Conservation (phyloP, 345 rosid species). For the Raphanus sativus region DNA sequence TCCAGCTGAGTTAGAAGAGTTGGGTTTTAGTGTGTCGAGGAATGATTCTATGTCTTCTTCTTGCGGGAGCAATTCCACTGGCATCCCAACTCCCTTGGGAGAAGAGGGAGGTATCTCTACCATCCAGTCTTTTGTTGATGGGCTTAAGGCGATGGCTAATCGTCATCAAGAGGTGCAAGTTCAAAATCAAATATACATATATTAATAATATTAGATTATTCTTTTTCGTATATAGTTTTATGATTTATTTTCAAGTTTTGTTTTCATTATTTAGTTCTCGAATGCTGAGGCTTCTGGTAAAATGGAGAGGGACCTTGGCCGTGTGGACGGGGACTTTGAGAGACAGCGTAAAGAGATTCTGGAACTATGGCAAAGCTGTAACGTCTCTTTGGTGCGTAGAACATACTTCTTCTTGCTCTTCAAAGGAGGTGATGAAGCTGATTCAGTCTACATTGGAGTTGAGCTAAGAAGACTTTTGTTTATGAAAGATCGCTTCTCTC, state of each 20-base stretch:
- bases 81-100: conserved; percentile 28
- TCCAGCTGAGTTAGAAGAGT: conserved; percentile 49
- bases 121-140: conserved; percentile 72
- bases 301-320: conserved; percentile 50
- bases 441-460: conserved; percentile 87
- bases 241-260: neutral
- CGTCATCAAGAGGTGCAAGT: conserved; percentile 34
- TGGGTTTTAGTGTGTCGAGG: conserved; percentile 52
- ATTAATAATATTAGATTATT: neutral
- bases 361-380: conserved; percentile 85
- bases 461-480: conserved; percentile 85
- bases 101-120: conserved; percentile 67
- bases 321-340: conserved; percentile 55
- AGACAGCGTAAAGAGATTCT: conserved; percentile 61
- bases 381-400: conserved; percentile 80
- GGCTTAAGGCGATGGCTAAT: conserved; percentile 74
- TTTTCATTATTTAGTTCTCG: conserved; percentile 8
- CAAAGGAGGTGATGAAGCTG: conserved; percentile 67
- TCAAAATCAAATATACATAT: neutral
- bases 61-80: conserved; percentile 56
- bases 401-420: conserved; percentile 90
- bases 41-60: conserved; percentile 81
- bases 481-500: conserved; percentile 72
- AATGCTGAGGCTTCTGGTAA: conserved; percentile 12
- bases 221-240: neutral